Base-by-base conservation (phyloP, 139 green algal species). In the Nannochloris sp. region DNA sequence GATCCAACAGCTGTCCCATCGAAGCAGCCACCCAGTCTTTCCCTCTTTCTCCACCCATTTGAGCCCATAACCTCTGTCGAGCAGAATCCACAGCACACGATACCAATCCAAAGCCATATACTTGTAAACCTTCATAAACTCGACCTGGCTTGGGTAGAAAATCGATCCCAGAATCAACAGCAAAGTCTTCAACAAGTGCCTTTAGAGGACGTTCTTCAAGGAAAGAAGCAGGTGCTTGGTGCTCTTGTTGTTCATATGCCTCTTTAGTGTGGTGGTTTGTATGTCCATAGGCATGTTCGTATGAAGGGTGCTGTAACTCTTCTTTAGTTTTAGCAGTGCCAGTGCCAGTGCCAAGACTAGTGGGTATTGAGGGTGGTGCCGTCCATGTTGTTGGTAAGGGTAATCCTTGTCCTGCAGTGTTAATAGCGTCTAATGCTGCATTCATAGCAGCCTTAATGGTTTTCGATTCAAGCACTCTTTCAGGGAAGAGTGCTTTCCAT, bases 101-200 rank as follows among this genome's bases (percentile, higher is more conserved):
- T 2, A 98, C 77, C 32, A 53, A 34, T n/a, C 90, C 93, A 80
- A 98, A 97, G 19, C 58, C 59, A 63, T 95, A 98, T 62, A 98
- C 86, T 67, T 90, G 90, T 59, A 96, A 72, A 12, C 92, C 89
- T 33, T 95, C 83, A 39, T 96, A 71, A 14, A 69, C 60, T 27
- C 90, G 81, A 2, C 89, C 88, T n/a, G 72, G 72, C 69, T 92
- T 92, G 13, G 93, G 93, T 74, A 97, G 48, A 56, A 98, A 96
- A 53, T 85, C 68, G 4, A 99, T 45, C 19, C 87, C 83, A 15
- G 85, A 72, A 56, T 97, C 85, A 30, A 83, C 75, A 3, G 91
- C 92, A 77, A 88, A 97, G 3, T 61, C 58, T 68, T 84, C 72
- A 31, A 96, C 75, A 32, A 96, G 71, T 29, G 95, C 83, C 37